A percentile compares a stretch with the other conserved stretches of the same genome.
phyloP scores from a whole-genome alignment of 441 rosid genomes.

The Arabidopsis lyrata region DNA sequence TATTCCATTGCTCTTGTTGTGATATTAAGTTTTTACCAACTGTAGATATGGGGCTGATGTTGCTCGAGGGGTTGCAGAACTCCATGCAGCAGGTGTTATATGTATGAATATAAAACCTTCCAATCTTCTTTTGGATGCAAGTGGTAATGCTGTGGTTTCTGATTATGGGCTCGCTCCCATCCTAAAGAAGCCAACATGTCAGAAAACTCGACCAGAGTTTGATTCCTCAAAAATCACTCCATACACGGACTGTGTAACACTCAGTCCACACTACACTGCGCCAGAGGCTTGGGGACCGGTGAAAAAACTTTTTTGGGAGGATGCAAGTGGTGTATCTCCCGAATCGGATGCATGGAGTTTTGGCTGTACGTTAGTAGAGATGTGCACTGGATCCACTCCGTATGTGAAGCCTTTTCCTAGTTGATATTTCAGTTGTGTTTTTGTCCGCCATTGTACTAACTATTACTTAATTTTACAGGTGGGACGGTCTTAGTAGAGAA shows the following conservation, averaged over 20 bases:
- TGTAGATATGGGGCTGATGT: conserved; percentile 97
- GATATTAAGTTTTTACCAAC: conserved; percentile 35
- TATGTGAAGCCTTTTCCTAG: conserved; percentile 55
- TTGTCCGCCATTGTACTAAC: conserved; percentile 34
- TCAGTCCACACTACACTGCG: conserved; percentile 93
- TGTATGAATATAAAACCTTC: conserved; percentile 98
- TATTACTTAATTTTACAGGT: conserved; percentile 58
- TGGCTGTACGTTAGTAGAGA: conserved; percentile 98
- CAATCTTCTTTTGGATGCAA: conserved; percentile 86
- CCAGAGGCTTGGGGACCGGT: conserved; percentile 99
- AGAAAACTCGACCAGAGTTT: conserved; percentile 72
- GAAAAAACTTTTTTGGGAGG: conserved; percentile 97
- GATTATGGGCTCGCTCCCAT: conserved; percentile 94
- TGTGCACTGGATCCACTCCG: conserved; percentile 99
- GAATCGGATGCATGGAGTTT: conserved; percentile 99
- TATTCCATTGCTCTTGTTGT: conserved; percentile 25
- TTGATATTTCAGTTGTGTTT: conserved; percentile 30
- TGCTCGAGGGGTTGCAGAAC: conserved; percentile 97
- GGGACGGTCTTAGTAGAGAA: conserved; percentile 94
- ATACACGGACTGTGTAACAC: conserved; percentile 89
- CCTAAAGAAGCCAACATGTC: conserved; percentile 87
- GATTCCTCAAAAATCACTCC: conserved; percentile 80
- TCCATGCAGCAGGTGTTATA: conserved; percentile 97
- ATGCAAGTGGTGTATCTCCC: conserved; percentile 85
- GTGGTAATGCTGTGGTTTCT: conserved; percentile 91